phyloP scores from a whole-genome alignment of 805 yeast species.

The Yamadazyma tumulicola region DNA sequence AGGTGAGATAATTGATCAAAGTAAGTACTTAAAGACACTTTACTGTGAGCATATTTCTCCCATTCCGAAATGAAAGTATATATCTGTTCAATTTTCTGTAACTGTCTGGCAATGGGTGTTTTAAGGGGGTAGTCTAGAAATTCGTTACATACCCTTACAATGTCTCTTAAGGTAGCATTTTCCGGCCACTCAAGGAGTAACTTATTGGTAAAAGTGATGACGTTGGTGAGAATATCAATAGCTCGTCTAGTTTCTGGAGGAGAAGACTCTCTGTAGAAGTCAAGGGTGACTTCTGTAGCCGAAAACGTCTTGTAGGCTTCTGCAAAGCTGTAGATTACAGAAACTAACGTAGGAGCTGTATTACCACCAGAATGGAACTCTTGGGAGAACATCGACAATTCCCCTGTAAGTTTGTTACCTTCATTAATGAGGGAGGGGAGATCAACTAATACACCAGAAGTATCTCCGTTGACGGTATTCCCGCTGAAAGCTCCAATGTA shows the following conservation, averaged over 20 bases:
- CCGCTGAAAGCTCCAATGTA: conserved; percentile 44
- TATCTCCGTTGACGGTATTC: conserved; percentile 13
- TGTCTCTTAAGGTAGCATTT: conserved; percentile 79
- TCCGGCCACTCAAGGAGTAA: conserved; percentile 84
- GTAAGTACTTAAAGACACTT: conserved; percentile 58
- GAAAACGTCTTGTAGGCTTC: conserved; percentile 10
- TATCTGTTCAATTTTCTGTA: conserved; percentile 83
- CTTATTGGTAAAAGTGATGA: conserved; percentile 31
- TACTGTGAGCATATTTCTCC: conserved; percentile 86
- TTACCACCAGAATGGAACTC: conserved; percentile 6
- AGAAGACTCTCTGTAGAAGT: conserved; percentile 63
- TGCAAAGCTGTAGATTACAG: conserved; percentile 12
- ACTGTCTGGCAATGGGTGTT: conserved; percentile 71
- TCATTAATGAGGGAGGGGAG: conserved; percentile 14
- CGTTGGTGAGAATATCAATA: conserved; percentile 38
- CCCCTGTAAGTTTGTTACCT: conserved; percentile 29
- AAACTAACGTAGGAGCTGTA: conserved; percentile 4
- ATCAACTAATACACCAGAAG: conserved; percentile 24
- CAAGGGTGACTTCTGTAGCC: conserved; percentile 20
- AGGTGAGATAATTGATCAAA: conserved; percentile 59
- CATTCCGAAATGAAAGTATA: conserved; percentile 83
- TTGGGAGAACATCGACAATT: background rate
- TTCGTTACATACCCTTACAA: conserved; percentile 63
- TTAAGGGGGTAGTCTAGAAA: conserved; percentile 56
- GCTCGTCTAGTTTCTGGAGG: conserved; percentile 61